Evolutionary conservation across 139 green algal species (phyloP).

Genomic region (Micractinium sp.): DNA sequence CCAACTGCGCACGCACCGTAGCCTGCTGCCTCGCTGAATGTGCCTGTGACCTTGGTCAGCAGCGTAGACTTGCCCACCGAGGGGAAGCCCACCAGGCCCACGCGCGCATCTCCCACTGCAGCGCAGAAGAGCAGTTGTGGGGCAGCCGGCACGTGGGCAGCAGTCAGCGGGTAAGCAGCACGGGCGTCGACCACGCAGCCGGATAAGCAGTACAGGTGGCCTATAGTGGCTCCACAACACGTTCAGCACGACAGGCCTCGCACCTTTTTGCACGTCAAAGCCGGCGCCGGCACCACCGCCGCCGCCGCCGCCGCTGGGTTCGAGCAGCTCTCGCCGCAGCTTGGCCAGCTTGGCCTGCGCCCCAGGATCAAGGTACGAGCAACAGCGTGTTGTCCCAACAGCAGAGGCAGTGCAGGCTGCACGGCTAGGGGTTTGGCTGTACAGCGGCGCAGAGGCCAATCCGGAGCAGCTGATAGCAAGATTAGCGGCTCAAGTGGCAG

Average conservation of each 20-base stretch:
- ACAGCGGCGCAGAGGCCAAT: slow-evolving; percentile 18
- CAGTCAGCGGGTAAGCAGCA: too few species aligned
- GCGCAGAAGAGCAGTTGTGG: too few species aligned
- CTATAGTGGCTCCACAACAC: background rate
- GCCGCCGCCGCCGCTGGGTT: slow-evolving; percentile 68
- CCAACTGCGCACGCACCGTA: slow-evolving; percentile 60
- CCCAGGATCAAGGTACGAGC: too few species aligned
- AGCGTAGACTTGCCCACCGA: slow-evolving; percentile 99
- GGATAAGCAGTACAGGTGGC: too few species aligned
- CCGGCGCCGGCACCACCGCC: slow-evolving; percentile 87
- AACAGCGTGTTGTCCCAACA: too few species aligned
- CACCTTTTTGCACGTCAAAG: slow-evolving; percentile 96
- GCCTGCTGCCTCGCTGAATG: slow-evolving; percentile 90
- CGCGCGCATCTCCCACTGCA: slow-evolving; percentile 90
- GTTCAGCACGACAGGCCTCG: background rate
- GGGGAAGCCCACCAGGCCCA: slow-evolving; percentile 95
- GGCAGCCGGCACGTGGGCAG: too few species aligned
- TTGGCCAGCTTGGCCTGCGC: slow-evolving; percentile 98
- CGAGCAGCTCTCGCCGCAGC: slow-evolving; percentile 93
- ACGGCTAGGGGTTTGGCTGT: background rate
- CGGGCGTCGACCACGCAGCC: too few species aligned
- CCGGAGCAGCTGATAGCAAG: background rate
- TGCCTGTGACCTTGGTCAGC: slow-evolving; percentile 98
- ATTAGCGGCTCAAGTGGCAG: background rate
- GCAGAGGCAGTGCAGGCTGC: too few species aligned